Percentiles rank a stretch among this genome's conserved stretches.
phyloP scores from a whole-genome alignment of 2,329 filamentous ascomycete genomes.

The Clonostachys rosea region DNA sequence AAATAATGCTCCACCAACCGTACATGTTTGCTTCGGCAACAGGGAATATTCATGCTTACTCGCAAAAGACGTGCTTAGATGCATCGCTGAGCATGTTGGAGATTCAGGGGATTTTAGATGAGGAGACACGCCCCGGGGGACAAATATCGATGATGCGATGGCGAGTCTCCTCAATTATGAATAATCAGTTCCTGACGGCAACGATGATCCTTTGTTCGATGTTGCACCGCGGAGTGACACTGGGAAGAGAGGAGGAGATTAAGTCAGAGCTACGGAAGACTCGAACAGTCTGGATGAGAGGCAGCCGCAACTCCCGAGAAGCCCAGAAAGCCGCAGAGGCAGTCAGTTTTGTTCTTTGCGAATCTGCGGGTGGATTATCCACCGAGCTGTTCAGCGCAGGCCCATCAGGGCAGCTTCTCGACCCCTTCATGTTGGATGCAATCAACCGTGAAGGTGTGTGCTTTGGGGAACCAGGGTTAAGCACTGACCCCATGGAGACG shows the following conservation, averaged over 20 bases:
- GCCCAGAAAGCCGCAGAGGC: neutral
- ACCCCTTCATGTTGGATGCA: too few species aligned
- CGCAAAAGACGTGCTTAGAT: conserved; percentile 11
- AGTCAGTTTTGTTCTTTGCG: neutral
- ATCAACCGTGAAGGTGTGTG: too few species aligned
- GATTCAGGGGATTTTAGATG: conserved; percentile 14
- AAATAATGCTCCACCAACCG: conserved; percentile 20
- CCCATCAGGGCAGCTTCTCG: too few species aligned
- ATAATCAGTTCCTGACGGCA: conserved; percentile 15
- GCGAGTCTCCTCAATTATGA: conserved; percentile 10
- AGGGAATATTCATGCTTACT: conserved; percentile 10
- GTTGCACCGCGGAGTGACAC: neutral
- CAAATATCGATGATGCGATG: conserved; percentile 13
- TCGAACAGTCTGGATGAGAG: neutral
- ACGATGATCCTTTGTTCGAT: conserved; percentile 4
- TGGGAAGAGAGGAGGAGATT: neutral
- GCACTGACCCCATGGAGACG: too few species aligned
- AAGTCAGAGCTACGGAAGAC: neutral
- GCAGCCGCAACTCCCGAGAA: neutral
- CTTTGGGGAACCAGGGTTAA: too few species aligned
- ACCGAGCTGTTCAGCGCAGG: too few species aligned
- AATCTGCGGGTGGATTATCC: neutral
- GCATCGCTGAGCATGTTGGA: conserved; percentile 12
- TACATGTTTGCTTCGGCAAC: conserved; percentile 13
- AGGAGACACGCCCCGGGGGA: conserved; percentile 11